Base-by-base conservation (phyloP, 164 flowering plant genomes). In the Vitis cinerea region DNA sequence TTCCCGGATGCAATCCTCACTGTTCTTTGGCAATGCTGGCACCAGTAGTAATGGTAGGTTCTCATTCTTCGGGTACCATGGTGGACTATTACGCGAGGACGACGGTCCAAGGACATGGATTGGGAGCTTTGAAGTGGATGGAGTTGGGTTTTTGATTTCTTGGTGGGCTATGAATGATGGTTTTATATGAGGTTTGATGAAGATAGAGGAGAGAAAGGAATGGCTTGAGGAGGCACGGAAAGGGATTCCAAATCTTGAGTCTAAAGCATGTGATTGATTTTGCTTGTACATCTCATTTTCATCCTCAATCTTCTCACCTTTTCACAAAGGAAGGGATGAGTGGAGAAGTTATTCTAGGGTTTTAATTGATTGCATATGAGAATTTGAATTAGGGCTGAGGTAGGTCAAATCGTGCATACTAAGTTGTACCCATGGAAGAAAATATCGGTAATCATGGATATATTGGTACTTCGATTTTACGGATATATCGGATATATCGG, bases 21-120 rank as follows among this genome's bases (percentile, higher is more conserved):
- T 50, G 76, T 72, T 1, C 84, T 70, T 19, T 72, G 82, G 70
- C 88, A 85, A 13, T 59, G 74, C 19, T 65, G 78, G 70, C 89
- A 85, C 83, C 81, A 80, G 60, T 75, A 83, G 79, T 82, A 85
- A 65, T 79, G 89, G 74, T 74, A 77, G 9, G 80, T 78, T 75
- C 87, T 71, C 62, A 64, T 74, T 72, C 89, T 72, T 44, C 69
- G 68, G 19, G 57, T 49, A 17, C 83, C 85, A 56, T 77, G 78
- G 37, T 77, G 78, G 29, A 85, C 78, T 10, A 68, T 50, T 1
- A 80, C 74, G 1, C 79, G 76, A 30, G 82, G 75, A 5, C 84
- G 85, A 29, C 47, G 69, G 44, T 29, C 0, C 37, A 67, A 31
- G 2, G 83, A 71, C 85, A 77, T 80, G 53, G 19, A 51, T 56